A percentile compares a stretch with the other conserved stretches of the same genome.
phyloP scores from a whole-genome alignment of 176 grass and related monocot species.

The Alloteropsis semialata region DNA sequence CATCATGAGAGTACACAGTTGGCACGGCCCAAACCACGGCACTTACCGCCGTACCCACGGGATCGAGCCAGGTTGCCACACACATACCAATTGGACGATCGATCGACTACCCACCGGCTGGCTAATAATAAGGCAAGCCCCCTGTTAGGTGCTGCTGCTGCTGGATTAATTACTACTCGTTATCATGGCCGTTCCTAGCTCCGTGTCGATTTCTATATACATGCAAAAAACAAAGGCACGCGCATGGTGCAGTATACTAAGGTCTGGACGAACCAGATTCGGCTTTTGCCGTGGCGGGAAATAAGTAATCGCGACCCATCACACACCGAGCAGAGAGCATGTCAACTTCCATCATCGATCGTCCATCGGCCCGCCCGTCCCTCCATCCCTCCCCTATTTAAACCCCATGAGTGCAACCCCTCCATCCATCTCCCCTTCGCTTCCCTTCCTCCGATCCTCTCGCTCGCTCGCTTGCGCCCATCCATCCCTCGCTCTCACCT shows the following conservation, averaged over 20 bases:
- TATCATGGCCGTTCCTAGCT: no score
- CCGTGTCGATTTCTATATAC: not conserved
- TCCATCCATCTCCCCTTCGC: not conserved
- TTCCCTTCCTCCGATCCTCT: not conserved
- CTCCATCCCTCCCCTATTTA: constrained; percentile 25
- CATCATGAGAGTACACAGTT: not conserved
- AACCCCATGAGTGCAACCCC: constrained; percentile 12
- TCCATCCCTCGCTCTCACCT: not conserved
- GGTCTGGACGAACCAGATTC: not conserved
- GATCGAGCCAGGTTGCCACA: no score
- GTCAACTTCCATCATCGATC: not conserved
- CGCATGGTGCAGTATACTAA: not conserved
- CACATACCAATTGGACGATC: no score
- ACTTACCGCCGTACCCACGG: no score
- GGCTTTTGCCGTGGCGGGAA: not conserved
- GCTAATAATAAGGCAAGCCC: no score
- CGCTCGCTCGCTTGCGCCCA: not conserved
- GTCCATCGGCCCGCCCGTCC: not conserved
- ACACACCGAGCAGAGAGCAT: not conserved
- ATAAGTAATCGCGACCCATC: not conserved
- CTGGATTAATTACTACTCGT: no score
- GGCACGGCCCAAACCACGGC: not conserved
- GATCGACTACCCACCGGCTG: no score
- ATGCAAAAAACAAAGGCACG: not conserved
- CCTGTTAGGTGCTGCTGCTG: no score